These are phyloP conservation scores for Trypanosoma scelopori DNA, from an alignment of 208 protist species.

Conservation along the genomic window DNA sequence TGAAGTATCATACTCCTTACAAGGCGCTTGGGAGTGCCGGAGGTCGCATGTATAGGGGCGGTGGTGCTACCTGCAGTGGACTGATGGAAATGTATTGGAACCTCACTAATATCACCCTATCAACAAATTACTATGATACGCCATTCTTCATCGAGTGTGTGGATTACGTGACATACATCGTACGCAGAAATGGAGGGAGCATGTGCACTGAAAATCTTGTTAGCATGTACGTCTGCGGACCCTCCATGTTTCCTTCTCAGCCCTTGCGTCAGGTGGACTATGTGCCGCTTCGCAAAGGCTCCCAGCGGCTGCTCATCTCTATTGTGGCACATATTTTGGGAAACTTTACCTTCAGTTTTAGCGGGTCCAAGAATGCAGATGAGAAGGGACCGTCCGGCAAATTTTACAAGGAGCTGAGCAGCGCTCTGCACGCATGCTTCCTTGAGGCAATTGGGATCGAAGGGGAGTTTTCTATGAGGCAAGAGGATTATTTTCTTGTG, in stretches of 20 bases:
- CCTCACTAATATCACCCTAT: background rate
- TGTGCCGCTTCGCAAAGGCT: conserved; percentile 14
- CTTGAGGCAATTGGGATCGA: conserved; percentile 18
- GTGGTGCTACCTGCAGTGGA: conserved; percentile 3
- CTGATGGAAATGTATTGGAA: conserved; percentile 14
- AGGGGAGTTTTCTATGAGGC: conserved; percentile 16
- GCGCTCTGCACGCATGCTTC: conserved; percentile 22
- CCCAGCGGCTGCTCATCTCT: conserved; percentile 19
- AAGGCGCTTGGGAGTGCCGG: no score
- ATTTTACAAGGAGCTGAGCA: background rate
- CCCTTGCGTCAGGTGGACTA: conserved; percentile 18
- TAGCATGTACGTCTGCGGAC: conserved; percentile 25
- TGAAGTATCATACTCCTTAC: no score
- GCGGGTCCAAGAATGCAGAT: background rate
- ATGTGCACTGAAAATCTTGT: conserved; percentile 14
- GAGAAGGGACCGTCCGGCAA: background rate
- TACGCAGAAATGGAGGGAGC: conserved; percentile 5
- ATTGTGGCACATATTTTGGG: conserved; percentile 23
- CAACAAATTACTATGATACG: conserved; percentile 28
- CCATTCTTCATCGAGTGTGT: conserved; percentile 29
- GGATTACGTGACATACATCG: conserved; percentile 14
- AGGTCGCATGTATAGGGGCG: no score
- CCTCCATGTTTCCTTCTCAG: background rate
- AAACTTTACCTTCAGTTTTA: conserved; percentile 9
- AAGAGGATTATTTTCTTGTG: conserved; percentile 6